Base-by-base conservation (phyloP, 495 filamentous ascomycete genomes). In the Pseudevernia furfuracea region DNA sequence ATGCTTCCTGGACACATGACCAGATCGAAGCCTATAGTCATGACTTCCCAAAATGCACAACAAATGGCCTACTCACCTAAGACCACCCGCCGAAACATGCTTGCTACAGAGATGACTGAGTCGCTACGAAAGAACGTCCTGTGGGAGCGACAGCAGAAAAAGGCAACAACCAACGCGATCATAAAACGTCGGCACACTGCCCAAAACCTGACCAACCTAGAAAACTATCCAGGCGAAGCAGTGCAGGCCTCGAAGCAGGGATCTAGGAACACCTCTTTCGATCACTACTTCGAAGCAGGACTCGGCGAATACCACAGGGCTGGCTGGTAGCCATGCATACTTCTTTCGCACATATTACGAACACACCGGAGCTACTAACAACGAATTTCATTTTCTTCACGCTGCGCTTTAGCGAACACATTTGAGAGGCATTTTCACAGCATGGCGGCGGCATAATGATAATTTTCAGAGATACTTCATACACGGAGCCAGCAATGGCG, bases 1-100 rank as follows among this genome's bases (percentile, higher is more conserved):
- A 90, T 92, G 87, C 79, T 84, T 55, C 86, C 85, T 56, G 81
- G 84, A 63, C 87, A 89, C 62, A 80, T 90, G 67, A 85, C 89
- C 64, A 82, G 87, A 37, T 87, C 93, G 9, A 92, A 93, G 74
- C 92, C 93, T 25, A 97, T 97, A 71, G 85, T 89, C 71, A 83
- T 88, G 79, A 87, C 87, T 39, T 88, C 85, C 19, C 87, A 88
- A 48, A 88, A 82, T 58, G 84, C 86, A 25, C 86, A 87, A 64
- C 84, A 84, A 62, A 81, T 81, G 28, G 84, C 87, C 7, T 76
- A 91, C 44, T 97, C 94, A 10, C 94, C 94, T 0, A 84, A 91
- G 63, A 96, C 95, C 0, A 99, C 95, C 0, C 86, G 95, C 55
- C 84, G 93, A 53, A 96, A 99, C 75, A 99, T 99, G 94, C 84